Evolutionary conservation across 768 basidiomycete genomes (phyloP), one percentile per base, ranked within the genome.

Genomic region (Aureoboletus auriporus): DNA sequence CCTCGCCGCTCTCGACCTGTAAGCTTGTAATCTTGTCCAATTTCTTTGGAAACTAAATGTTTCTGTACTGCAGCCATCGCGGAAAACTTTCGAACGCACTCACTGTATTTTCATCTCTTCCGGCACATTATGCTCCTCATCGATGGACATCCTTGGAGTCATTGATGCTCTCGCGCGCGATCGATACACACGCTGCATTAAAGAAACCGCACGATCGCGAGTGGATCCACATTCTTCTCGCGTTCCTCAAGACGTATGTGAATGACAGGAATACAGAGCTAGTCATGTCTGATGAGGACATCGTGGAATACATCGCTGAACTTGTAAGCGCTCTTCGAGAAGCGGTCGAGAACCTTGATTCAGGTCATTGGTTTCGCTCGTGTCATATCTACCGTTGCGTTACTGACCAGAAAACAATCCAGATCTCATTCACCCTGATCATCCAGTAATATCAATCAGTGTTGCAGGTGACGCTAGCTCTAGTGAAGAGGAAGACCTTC

Each of bases 1-100:
- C 58, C 73, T 97, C 13, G 95, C 93, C 4, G 89, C 88, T 13
- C 77, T 98, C 33, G 93, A 97, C 55, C 66, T 86, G 95, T 97
- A 71, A 54, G 92, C 70, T n/a, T 4, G 10, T 20, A 31, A 34
- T 55, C 38, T 33, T 38, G 31, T 27, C 37, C n/a, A 20, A 39
- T 33, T n/a, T n/a, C 26, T 42, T 35, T 26, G 33, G 31, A 41
- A 42, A 40, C 44, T 60, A 23, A 63, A 30, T 33, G 14, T 20
- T 16, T 46, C 52, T n/a, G 14, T 42, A 39, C 39, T 45, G 27
- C 53, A 93, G 92, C 6, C 77, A 85, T 64, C 86, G 90, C 31
- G 78, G 76, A 31, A 80, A 81, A 13, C 69, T 84, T 28, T 64
- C 71, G 6, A 74, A 71, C 16, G 90, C 92, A 5, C 71, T 89